A percentile compares a stretch with the other conserved stretches of the same genome.
Evolutionary conservation across 371 early-diverging fungal species (phyloP).

Genomic region (Choanephora cucurbitarum): DNA sequence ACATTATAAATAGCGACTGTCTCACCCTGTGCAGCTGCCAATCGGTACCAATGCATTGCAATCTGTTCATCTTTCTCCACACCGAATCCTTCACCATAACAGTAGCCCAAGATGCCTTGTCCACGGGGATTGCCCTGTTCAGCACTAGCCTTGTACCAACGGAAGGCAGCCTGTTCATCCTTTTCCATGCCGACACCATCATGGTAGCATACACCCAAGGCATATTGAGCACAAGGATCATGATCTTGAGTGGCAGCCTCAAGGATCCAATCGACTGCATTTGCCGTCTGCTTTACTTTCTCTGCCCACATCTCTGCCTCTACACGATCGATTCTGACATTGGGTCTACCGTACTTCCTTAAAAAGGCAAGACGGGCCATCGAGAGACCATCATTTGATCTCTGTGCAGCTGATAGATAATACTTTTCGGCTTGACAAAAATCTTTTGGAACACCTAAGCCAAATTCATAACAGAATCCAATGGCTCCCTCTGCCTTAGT

Average conservation of each 20-base stretch:
- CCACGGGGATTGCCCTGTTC: conserved; percentile 65
- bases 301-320: conserved; percentile 66
- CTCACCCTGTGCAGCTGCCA: conserved; percentile 64
- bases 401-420: conserved; percentile 50
- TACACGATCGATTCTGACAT: conserved; percentile 64
- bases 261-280: conserved; percentile 58
- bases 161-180: conserved; percentile 54
- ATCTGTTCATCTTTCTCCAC: conserved; percentile 63
- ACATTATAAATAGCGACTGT: conserved; percentile 80
- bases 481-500: conserved; percentile 48
- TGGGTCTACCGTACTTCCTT: conserved; percentile 73
- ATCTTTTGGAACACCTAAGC: conserved; percentile 60
- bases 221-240: conserved; percentile 47
- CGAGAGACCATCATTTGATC: conserved; percentile 53
- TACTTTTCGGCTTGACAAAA: conserved; percentile 55
- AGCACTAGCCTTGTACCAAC: conserved; percentile 61
- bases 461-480: conserved; percentile 80
- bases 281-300: conserved; percentile 28
- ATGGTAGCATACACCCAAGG: conserved; percentile 71
- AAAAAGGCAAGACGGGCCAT: conserved; percentile 69
- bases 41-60: conserved; percentile 73
- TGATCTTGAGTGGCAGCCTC: conserved; percentile 52
- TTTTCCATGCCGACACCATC: conserved; percentile 63
- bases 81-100: conserved; percentile 81
- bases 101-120: conserved; percentile 70